A percentile compares a stretch with the other conserved stretches of the same genome.
phyloP scores from a whole-genome alignment of 768 basidiomycete genomes.

The Udeniomyces megalosporus region DNA sequence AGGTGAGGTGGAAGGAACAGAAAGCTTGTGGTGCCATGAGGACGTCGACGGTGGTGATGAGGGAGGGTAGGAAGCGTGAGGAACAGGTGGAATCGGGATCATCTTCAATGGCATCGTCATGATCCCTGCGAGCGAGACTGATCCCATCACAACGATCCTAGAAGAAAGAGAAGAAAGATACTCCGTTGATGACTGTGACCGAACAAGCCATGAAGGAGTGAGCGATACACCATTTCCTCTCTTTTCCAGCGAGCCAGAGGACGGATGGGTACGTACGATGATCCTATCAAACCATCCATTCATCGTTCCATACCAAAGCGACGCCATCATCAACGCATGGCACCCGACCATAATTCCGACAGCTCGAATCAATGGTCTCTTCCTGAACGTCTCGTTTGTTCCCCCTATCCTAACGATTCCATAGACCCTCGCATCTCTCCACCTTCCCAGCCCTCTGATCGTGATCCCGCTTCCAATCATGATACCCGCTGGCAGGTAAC shows the following conservation, averaged over 20 bases:
- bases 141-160: no score
- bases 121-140: no score
- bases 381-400: background rate
- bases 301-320: slow-evolving; percentile 4
- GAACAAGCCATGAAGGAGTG: no score
- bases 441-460: slow-evolving; percentile 57
- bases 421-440: slow-evolving; percentile 30
- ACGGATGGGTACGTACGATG: background rate
- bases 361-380: slow-evolving; percentile 16
- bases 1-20: background rate
- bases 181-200: no score
- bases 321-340: background rate
- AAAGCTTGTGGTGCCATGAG: no score
- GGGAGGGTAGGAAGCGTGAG: background rate
- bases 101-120: no score
- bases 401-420: slow-evolving; percentile 33
- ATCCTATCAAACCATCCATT: background rate
- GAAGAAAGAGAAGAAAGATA: no score
- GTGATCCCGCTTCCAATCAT: slow-evolving; percentile 72
- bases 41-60: no score
- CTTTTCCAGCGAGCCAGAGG: no score
- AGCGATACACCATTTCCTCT: no score
- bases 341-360: slow-evolving; percentile 9
- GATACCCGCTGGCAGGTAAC: slow-evolving; percentile 73
- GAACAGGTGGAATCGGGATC: background rate